Evolutionary conservation across 805 yeast genomes (phyloP), one percentile per base, ranked within the genome.

Genomic region (Ogataea ganodermae): DNA sequence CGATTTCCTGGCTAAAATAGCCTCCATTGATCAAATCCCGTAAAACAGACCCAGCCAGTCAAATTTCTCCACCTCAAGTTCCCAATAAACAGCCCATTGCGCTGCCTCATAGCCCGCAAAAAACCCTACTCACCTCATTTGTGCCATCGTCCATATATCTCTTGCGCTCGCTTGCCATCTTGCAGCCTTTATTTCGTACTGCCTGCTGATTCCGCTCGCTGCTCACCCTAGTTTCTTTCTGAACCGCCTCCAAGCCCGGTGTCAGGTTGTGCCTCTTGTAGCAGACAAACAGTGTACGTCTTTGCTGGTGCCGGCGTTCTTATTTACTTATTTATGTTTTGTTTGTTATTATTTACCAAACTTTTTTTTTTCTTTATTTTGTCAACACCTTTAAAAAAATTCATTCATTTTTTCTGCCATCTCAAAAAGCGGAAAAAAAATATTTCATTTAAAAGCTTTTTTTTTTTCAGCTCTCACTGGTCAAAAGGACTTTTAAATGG

Each of bases 151-250:
- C 58, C 38, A 55, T 45, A 23, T 49, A 48, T 49, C 62, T 52
- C 49, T 59, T 60, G 44, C 57, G 54, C 30, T 59, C 60, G 23
- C 55, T 53, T 48, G 56, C 51, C 56, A 52, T 52, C 23, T 31
- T 50, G 23, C 36, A 33, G 36, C 20, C 36, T 33, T 6, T 6
- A n/a, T 27, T 6, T 18, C n/a, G 36, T 33, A 8, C 6, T 18
- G 36, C 14, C 13, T 17, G 36, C 33, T 30, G n/a, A 4, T 6
- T n/a, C 17, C 6, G 26, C 27, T 21, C 26, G 36, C 24, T 33
- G 36, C n/a, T 17, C 40, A 23, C 20, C 40, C 30, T 36, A 30
- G 22, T 20, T 10, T 22, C 13, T 6, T 8, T 16, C 35, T 28
- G 16, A 38, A 17, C 23, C 24, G 20, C 42, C 33, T 27, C 24